Conservation (phyloP, 805 yeast species). For the Ogataea allantospora region DNA sequence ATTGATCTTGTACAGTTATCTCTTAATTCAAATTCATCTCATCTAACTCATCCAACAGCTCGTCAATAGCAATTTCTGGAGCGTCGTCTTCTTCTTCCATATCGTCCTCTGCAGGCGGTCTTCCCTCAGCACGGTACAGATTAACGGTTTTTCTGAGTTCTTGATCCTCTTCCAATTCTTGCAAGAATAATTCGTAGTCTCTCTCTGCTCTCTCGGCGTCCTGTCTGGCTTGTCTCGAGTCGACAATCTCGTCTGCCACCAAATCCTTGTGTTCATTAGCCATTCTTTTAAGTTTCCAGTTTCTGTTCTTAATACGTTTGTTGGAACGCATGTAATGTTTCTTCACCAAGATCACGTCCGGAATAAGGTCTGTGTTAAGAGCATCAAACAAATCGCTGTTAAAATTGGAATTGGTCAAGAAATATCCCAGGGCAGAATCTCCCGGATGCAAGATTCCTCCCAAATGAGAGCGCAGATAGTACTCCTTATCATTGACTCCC, state of each 20-base stretch:
- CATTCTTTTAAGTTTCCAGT: slow-evolving; percentile 95
- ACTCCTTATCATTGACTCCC: slow-evolving; percentile 81
- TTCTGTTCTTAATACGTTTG: slow-evolving; percentile 71
- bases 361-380: slow-evolving; percentile 58
- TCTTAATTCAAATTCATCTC: slow-evolving; percentile 76
- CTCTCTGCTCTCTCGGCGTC: slow-evolving; percentile 89
- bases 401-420: slow-evolving; percentile 78
- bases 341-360: slow-evolving; percentile 88
- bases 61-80: slow-evolving; percentile 87
- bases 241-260: slow-evolving; percentile 56
- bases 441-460: slow-evolving; percentile 97
- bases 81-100: slow-evolving; percentile 60
- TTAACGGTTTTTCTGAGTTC: slow-evolving; percentile 91
- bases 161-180: slow-evolving; percentile 94
- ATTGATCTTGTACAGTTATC: slow-evolving; percentile 1
- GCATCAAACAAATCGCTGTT: slow-evolving; percentile 84
- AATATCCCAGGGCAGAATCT: slow-evolving; percentile 92
- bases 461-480: slow-evolving; percentile 82
- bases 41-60: slow-evolving; percentile 89
- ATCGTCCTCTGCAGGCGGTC: slow-evolving; percentile 37
- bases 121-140: slow-evolving; percentile 67
- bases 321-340: slow-evolving; percentile 80
- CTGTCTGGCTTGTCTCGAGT: slow-evolving; percentile 73
- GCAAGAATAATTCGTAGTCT: slow-evolving; percentile 94
- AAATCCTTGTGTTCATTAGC: slow-evolving; percentile 92